Conservation (phyloP, 1,284 basidiomycete genomes). For the Naganishia cerealis region DNA sequence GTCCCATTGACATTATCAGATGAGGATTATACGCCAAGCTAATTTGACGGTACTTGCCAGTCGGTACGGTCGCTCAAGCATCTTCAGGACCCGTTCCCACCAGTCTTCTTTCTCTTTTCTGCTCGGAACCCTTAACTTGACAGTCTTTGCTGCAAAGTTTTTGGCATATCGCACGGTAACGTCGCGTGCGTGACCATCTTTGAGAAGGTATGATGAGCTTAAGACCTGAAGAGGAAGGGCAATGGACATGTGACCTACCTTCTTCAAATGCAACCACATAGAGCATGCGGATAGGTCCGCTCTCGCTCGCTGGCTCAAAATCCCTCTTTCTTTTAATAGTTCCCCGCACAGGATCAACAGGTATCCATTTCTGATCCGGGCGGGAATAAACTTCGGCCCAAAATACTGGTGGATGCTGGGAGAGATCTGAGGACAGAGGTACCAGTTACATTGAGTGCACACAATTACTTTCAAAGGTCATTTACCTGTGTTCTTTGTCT, state of each 20-base stretch:
- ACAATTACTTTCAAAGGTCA: background rate
- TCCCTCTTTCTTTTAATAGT: conserved; percentile 74
- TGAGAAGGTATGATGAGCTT: background rate
- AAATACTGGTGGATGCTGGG: conserved; percentile 73
- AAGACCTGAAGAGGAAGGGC: background rate
- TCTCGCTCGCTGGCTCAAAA: conserved; percentile 71
- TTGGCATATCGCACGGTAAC: conserved; percentile 65
- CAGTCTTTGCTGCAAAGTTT: conserved; percentile 77
- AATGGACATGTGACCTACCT: conserved; percentile 60
- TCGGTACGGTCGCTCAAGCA: conserved; percentile 71
- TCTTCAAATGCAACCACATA: conserved; percentile 96
- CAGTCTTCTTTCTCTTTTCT: conserved; percentile 70
- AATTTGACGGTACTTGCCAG: conserved; percentile 60
- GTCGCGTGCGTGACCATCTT: conserved; percentile 60
- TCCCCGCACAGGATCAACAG: conserved; percentile 82
- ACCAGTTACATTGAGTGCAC: background rate
- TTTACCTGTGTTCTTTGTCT: conserved; percentile 44
- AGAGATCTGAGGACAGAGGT: conserved; percentile 41
- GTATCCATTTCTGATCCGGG: conserved; percentile 86
- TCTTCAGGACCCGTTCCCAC: conserved; percentile 73
- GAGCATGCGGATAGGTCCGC: conserved; percentile 76
- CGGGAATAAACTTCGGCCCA: conserved; percentile 98
- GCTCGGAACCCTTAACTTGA: conserved; percentile 74
- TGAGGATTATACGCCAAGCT: background rate
- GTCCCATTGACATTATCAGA: conserved; percentile 35